These are phyloP conservation scores for Aspergillus cejpii DNA, from an alignment of 2,329 filamentous ascomycete species.

Conservation along the genomic window DNA sequence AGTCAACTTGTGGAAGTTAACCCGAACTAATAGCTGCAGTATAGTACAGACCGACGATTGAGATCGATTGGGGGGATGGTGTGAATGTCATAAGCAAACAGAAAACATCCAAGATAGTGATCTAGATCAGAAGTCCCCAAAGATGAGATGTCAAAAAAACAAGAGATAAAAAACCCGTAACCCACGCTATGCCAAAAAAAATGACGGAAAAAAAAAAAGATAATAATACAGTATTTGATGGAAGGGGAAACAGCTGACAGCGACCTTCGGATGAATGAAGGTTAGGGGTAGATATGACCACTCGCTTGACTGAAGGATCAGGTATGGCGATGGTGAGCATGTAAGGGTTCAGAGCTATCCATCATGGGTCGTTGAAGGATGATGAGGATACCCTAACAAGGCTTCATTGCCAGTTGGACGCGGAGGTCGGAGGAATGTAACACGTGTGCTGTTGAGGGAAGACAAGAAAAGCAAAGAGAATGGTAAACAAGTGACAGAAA, in stretches of 20 bases:
- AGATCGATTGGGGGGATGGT: neutral
- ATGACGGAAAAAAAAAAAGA: constrained; percentile 6
- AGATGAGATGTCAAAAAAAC: constrained; percentile 3
- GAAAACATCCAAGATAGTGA: neutral
- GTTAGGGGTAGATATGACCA: neutral
- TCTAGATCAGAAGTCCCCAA: neutral
- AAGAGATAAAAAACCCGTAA: constrained; percentile 11
- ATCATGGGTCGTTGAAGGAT: constrained; percentile 1
- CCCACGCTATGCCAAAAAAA: constrained; percentile 31
- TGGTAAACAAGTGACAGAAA: constrained; percentile 1
- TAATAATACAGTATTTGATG: constrained; percentile 8
- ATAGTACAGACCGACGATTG: neutral
- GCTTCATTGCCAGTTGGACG: neutral
- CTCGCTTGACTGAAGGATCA: neutral
- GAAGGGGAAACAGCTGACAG: constrained; percentile 4
- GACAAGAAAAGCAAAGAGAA: constrained; percentile 5
- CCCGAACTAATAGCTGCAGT: neutral
- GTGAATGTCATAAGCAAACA: neutral
- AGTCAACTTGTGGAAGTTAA: neutral
- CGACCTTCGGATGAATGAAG: neutral
- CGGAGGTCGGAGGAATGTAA: constrained; percentile 11
- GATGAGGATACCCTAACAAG: neutral
- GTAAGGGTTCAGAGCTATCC: constrained; percentile 1
- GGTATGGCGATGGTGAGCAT: neutral
- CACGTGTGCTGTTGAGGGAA: constrained; percentile 9